Percentiles rank a stretch among this genome's conserved stretches.
These are phyloP conservation scores for Stramenopiles sp. DNA, from an alignment of 352 stramenopile genomes.

Conservation along the genomic window DNA sequence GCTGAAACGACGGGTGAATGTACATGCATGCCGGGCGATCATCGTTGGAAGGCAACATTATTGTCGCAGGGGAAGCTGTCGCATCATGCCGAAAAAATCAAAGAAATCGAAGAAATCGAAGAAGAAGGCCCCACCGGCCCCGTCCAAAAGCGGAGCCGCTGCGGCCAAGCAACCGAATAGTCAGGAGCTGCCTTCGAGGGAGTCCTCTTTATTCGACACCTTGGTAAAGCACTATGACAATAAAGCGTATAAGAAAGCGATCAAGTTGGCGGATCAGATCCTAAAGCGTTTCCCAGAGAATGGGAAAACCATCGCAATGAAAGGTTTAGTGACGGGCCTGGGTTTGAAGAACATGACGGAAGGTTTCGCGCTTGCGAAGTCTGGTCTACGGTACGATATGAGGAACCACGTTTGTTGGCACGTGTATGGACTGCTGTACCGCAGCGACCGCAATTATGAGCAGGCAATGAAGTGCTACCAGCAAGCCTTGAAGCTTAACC, in stretches of 20 bases:
- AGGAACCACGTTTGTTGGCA: slow-evolving; percentile 95
- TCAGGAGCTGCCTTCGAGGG: neutral
- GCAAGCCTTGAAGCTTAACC: slow-evolving; percentile 82
- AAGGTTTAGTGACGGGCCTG: slow-evolving; percentile 76
- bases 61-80: no score
- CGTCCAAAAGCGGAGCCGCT: neutral
- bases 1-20: no score
- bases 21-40: no score
- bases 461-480: slow-evolving; percentile 97
- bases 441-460: slow-evolving; percentile 83
- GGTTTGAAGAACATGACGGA: slow-evolving; percentile 79
- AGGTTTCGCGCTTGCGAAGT: slow-evolving; percentile 84
- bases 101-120: neutral
- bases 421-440: slow-evolving; percentile 88
- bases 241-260: slow-evolving; percentile 96
- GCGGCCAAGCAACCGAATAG: neutral
- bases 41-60: no score
- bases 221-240: slow-evolving; percentile 86
- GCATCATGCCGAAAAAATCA: slow-evolving; percentile 1
- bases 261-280: slow-evolving; percentile 80
- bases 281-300: slow-evolving; percentile 92
- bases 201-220: neutral
- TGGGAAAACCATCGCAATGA: slow-evolving; percentile 92
- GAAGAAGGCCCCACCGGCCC: neutral
- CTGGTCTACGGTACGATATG: slow-evolving; percentile 67